Percentiles rank a stretch among this genome's conserved stretches.
Evolutionary conservation across 169 alveolate species (phyloP).

Genomic region (Cryptosporidium viatorum): DNA sequence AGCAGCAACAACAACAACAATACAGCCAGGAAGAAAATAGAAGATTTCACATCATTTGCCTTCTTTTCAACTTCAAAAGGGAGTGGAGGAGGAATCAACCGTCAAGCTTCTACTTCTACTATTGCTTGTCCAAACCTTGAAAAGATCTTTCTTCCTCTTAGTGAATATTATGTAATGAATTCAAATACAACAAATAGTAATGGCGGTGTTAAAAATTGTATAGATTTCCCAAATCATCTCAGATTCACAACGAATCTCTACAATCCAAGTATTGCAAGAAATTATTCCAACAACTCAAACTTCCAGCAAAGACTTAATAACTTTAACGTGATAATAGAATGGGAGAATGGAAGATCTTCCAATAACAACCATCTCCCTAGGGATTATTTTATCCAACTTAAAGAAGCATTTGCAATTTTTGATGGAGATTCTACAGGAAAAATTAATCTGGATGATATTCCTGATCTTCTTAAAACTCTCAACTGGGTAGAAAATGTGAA

Average conservation of each 20-base stretch:
- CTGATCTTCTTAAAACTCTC: conserved; percentile 49
- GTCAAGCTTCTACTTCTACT: background rate
- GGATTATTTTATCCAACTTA: conserved; percentile 31
- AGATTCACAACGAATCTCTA: conserved; percentile 48
- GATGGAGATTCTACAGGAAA: conserved; percentile 51
- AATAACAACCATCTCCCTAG: conserved; percentile 1
- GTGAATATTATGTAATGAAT: background rate
- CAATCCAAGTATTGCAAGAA: conserved; percentile 45
- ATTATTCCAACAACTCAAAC: conserved; percentile 7
- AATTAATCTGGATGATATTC: conserved; percentile 31
- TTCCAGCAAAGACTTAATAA: conserved; percentile 35
- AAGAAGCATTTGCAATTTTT: conserved; percentile 64
- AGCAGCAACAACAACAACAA: background rate
- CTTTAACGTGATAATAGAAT: conserved; percentile 27
- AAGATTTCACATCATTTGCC: conserved; percentile 34
- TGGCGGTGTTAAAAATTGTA: background rate
- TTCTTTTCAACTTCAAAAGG: conserved; percentile 23
- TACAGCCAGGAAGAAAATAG: background rate
- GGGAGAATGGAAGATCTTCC: background rate
- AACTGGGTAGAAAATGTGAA: conserved; percentile 55
- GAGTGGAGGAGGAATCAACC: conserved; percentile 22
- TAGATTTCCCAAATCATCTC: conserved; percentile 27
- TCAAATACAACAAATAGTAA: background rate
- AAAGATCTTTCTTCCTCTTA: conserved; percentile 9
- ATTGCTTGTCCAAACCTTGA: background rate